Evolutionary conservation across 148 eudicot species (phyloP).

Genomic region (Arbutus unedo): DNA sequence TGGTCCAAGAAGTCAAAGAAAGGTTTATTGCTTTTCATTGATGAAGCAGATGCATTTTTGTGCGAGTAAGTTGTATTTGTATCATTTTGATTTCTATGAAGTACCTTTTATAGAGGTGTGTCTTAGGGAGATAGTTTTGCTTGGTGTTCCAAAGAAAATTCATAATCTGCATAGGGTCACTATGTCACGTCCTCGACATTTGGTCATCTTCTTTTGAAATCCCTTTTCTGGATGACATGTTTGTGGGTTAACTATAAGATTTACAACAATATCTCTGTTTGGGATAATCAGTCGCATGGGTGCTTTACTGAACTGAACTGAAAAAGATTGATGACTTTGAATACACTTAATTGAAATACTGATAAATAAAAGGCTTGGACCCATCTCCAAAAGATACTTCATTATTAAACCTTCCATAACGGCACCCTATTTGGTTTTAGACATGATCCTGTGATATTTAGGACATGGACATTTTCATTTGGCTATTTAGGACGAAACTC

Average conservation of each 20-base stretch:
- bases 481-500: neutral
- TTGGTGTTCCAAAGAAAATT: neutral
- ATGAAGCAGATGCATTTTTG: slow-evolving; percentile 98
- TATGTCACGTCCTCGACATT: too few species aligned
- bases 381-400: neutral
- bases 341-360: neutral
- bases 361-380: neutral
- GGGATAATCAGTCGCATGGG: neutral
- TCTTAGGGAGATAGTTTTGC: neutral
- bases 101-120: neutral
- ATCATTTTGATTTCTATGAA: neutral
- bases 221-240: neutral
- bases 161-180: too few species aligned
- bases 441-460: neutral
- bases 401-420: neutral
- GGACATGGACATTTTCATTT: neutral
- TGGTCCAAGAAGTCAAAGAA: slow-evolving; percentile 95
- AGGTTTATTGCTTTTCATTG: slow-evolving; percentile 89
- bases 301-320: neutral
- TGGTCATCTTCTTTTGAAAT: neutral
- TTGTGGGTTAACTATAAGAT: neutral
- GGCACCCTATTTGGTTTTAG: neutral
- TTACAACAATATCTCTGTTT: neutral
- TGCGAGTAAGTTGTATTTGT: slow-evolving; percentile 78
- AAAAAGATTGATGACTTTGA: neutral